Evolutionary conservation across 345 rosid genomes (phyloP).

Genomic region (Mangifera indica): DNA sequence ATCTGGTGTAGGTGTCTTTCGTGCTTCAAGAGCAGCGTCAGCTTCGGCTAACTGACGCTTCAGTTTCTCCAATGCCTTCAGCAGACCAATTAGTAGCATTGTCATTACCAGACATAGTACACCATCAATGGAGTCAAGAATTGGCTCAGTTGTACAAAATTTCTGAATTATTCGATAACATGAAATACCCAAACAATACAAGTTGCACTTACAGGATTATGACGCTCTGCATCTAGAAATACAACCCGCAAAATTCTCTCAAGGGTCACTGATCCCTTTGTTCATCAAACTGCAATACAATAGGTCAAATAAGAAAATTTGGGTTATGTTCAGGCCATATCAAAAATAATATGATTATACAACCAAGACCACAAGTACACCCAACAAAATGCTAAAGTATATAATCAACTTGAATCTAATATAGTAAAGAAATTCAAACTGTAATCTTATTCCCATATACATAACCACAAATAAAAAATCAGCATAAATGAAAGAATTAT

Average conservation of each 20-base stretch:
- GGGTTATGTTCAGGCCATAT: background rate
- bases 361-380: background rate
- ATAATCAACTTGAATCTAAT: slow-evolving; percentile 2
- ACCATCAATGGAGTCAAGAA: background rate
- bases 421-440: background rate
- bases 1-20: slow-evolving; percentile 84
- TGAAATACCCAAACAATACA: background rate
- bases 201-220: slow-evolving; percentile 64
- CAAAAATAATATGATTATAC: background rate
- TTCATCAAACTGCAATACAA: slow-evolving; percentile 79
- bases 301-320: slow-evolving; percentile 1
- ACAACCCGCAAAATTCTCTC: slow-evolving; percentile 81
- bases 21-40: slow-evolving; percentile 84
- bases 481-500: background rate
- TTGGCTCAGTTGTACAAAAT: too few species aligned
- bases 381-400: slow-evolving; percentile 1
- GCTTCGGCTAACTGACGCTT: slow-evolving; percentile 87
- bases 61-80: slow-evolving; percentile 74
- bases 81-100: slow-evolving; percentile 7
- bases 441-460: background rate
- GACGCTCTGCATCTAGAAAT: slow-evolving; percentile 65
- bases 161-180: too few species aligned
- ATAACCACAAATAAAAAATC: background rate
- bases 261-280: slow-evolving; percentile 77
- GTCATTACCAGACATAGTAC: background rate